A percentile compares a stretch with the other conserved stretches of the same genome.
Conservation (phyloP, 305 asterid species). For the Fraxinus sp. region DNA sequence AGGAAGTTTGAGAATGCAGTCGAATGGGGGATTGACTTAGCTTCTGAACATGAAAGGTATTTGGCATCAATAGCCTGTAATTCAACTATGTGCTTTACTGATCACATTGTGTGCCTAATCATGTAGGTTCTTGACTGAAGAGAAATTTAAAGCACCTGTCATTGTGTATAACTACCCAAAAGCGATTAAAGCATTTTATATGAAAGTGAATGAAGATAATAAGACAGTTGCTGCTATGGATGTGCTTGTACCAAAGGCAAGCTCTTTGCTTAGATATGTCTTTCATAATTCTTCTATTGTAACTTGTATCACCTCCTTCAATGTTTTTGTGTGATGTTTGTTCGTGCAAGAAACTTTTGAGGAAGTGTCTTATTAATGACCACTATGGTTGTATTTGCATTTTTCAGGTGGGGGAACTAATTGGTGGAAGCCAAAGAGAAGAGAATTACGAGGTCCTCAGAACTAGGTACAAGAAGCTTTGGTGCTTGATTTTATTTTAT, state of each 20-base stretch:
- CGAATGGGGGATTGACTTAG: slow-evolving; percentile 95
- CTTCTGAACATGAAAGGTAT: slow-evolving; percentile 96
- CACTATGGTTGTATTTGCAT: background rate
- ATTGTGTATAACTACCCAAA: slow-evolving; percentile 96
- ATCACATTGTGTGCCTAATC: background rate
- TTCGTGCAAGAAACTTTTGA: background rate
- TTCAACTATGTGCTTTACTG: background rate
- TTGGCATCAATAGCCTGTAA: background rate
- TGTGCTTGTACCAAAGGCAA: slow-evolving; percentile 94
- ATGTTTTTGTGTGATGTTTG: background rate
- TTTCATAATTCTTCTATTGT: background rate
- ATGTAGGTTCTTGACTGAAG: slow-evolving; percentile 84
- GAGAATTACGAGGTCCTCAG: slow-evolving; percentile 77
- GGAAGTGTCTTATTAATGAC: background rate
- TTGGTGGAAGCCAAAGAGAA: slow-evolving; percentile 99
- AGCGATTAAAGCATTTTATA: slow-evolving; percentile 86
- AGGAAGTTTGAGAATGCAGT: slow-evolving; percentile 83
- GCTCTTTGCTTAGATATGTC: background rate
- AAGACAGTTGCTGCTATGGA: slow-evolving; percentile 99
- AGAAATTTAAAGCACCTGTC: slow-evolving; percentile 79
- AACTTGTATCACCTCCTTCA: background rate
- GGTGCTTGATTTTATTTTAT: background rate
- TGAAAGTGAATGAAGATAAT: slow-evolving; percentile 91
- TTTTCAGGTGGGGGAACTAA: slow-evolving; percentile 86
- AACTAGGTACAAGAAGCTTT: slow-evolving; percentile 49